Evolutionary conservation across 768 basidiomycete species (phyloP), one percentile per base, ranked within the genome.

Genomic region (Kockovaella imperatae): DNA sequence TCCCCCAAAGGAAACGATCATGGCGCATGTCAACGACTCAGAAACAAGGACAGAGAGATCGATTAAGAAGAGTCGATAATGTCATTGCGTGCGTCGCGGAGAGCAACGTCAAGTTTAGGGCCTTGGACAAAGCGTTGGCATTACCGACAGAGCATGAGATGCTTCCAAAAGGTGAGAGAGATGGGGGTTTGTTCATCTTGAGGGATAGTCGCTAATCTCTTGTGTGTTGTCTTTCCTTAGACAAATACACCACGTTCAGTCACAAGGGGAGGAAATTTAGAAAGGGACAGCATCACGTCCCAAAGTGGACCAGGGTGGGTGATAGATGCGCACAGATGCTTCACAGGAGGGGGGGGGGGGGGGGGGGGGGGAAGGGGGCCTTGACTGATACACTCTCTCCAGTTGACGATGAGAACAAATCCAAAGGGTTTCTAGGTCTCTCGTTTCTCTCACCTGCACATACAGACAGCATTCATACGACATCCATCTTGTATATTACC

Each of bases 71-170:
- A 64, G 93, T 97, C 29, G 95, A 99, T 74, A 74, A 80, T 1
- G 93, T 97, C 48, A 93, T 99, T 52, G 84, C 88, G 52, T 80
- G 89, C 1, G 84, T 97, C 4, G 76, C 79, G 53, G 75, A 79
- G 14, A 88, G 86, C 57, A 93, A 95, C 3, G 77, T 96, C 5
- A 69, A 84, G 62, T 61, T 56, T 15, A 48, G 43, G 42, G 49
- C 52, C 35, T 57, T 93, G 87, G 76, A 74, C 41, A 76, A 76
- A 45, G 87, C 86, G 3, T 73, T 96, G 46, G 78, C 82, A 49
- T 75, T 99, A 25, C 95, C 95, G 42, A 93, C 86, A 66, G 89
- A 97, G 67, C 77, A 83, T 55, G 88, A 95, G 72, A 97, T 97
- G 95, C 77, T 74, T 10, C 75, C 93, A 1, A 80, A 77, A 62